Evolutionary conservation across 2,329 filamentous ascomycete species (phyloP).

Genomic region (Sphaceloma murrayae): DNA sequence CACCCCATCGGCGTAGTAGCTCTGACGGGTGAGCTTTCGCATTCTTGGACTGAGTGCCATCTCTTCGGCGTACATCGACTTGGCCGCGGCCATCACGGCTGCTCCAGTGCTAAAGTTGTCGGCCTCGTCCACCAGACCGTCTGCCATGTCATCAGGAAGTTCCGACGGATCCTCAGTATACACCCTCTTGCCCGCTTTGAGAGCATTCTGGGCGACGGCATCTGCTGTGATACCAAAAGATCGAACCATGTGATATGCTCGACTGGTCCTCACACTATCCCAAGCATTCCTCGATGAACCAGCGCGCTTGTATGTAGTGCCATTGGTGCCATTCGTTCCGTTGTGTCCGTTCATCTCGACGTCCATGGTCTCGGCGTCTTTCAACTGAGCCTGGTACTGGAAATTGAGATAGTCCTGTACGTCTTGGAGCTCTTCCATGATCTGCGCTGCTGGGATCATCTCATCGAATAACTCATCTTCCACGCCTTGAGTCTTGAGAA

Average conservation of each 20-base stretch:
- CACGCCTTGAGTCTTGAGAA: constrained; percentile 43
- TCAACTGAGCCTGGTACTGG: constrained; percentile 74
- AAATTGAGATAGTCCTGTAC: constrained; percentile 95
- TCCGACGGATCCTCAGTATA: constrained; percentile 76
- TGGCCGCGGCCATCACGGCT: constrained; percentile 67
- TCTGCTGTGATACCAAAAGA: constrained; percentile 87
- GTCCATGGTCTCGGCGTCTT: constrained; percentile 60
- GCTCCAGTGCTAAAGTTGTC: constrained; percentile 63
- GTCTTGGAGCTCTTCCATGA: constrained; percentile 93
- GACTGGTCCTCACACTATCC: constrained; percentile 73
- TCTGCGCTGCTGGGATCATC: constrained; percentile 68
- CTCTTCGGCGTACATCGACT: constrained; percentile 84
- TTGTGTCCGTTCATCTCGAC: constrained; percentile 48
- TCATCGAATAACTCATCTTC: constrained; percentile 68
- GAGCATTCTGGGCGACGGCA: constrained; percentile 75
- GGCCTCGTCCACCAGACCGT: constrained; percentile 59
- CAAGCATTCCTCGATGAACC: constrained; percentile 72
- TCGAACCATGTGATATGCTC: constrained; percentile 70
- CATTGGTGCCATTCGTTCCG: constrained; percentile 14
- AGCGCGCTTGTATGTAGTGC: constrained; percentile 60
- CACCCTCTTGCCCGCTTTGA: constrained; percentile 66
- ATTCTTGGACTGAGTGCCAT: constrained; percentile 79
- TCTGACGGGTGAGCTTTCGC: constrained; percentile 73
- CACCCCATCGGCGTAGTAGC: constrained; percentile 72
- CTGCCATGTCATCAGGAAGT: constrained; percentile 77